These are phyloP conservation scores for Urochloa ruziziensis DNA, from an alignment of 176 grass and related monocot species.

Conservation along the genomic window DNA sequence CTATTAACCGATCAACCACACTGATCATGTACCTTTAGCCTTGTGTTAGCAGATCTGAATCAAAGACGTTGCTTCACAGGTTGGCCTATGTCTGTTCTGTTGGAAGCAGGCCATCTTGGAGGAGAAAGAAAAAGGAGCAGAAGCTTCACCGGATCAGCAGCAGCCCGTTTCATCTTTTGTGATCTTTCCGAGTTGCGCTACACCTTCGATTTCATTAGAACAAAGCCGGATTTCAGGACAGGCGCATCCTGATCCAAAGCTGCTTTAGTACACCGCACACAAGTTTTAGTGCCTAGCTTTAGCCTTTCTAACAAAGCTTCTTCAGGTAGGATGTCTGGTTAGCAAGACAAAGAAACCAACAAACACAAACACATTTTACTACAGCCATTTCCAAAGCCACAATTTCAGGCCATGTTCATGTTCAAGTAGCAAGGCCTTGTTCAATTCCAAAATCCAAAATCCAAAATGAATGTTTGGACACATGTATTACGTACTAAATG, in stretches of 20 bases:
- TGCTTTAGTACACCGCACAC: conserved; percentile 19
- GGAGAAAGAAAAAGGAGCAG: conserved; percentile 21
- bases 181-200: neutral
- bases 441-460: no score
- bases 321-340: neutral
- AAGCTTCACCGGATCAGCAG: conserved; percentile 45
- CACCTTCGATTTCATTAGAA: conserved; percentile 41
- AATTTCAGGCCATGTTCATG: neutral
- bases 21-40: conserved; percentile 6
- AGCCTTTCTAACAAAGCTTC: conserved; percentile 38
- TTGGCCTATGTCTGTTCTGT: conserved; percentile 35
- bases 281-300: conserved; percentile 30
- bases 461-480: no score
- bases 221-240: conserved; percentile 49
- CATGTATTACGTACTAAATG: no score
- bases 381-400: neutral
- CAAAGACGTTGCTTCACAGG: conserved; percentile 35
- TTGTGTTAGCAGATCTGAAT: conserved; percentile 16
- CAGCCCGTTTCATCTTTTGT: neutral
- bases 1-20: neutral
- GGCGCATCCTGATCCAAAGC: conserved; percentile 38
- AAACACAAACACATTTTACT: no score
- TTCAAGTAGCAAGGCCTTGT: no score
- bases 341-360: neutral
- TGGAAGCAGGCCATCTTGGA: conserved; percentile 17